phyloP scores from a whole-genome alignment of 805 yeast species.

The Saturnispora zaruensis region DNA sequence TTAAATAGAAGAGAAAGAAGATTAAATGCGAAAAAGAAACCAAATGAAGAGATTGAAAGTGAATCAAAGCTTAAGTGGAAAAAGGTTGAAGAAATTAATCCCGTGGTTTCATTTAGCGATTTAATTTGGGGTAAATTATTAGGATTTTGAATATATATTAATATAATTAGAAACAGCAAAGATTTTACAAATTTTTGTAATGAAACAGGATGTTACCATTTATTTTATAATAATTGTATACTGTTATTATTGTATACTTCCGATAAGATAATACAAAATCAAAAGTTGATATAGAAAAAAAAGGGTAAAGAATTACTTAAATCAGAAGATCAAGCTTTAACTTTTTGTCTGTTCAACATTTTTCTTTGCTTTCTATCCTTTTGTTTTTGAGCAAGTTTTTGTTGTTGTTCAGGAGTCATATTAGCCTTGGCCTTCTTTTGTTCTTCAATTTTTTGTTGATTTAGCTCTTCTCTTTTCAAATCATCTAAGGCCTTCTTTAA shows the following conservation, averaged over 20 bases:
- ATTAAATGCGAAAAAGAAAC: slow-evolving; percentile 3
- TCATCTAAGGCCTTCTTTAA: slow-evolving; percentile 62
- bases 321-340: slow-evolving; percentile 21
- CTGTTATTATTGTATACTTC: not conserved
- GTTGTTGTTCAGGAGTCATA: slow-evolving; percentile 69
- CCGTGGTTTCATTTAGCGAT: slow-evolving; percentile 5
- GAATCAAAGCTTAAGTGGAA: slow-evolving; percentile 8
- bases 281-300: not conserved
- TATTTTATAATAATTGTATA: not conserved
- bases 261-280: not conserved
- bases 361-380: slow-evolving; percentile 76
- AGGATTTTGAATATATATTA: not conserved
- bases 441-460: slow-evolving; percentile 62
- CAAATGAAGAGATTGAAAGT: not conserved
- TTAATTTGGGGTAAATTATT: slow-evolving; percentile 7
- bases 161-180: not conserved
- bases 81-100: slow-evolving; percentile 9
- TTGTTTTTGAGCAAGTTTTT: slow-evolving; percentile 69
- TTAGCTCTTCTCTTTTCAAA: slow-evolving; percentile 55
- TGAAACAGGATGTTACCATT: too few relatives aligned
- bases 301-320: too few relatives aligned
- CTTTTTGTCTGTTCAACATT: slow-evolving; percentile 53
- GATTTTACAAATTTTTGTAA: not conserved
- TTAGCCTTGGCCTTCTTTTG: slow-evolving; percentile 58
- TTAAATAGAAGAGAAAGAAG: slow-evolving; percentile 15